Percentiles rank a stretch among this genome's conserved stretches.
phyloP scores from a whole-genome alignment of 495 filamentous ascomycete genomes.

The Apiosordaria backusii region DNA sequence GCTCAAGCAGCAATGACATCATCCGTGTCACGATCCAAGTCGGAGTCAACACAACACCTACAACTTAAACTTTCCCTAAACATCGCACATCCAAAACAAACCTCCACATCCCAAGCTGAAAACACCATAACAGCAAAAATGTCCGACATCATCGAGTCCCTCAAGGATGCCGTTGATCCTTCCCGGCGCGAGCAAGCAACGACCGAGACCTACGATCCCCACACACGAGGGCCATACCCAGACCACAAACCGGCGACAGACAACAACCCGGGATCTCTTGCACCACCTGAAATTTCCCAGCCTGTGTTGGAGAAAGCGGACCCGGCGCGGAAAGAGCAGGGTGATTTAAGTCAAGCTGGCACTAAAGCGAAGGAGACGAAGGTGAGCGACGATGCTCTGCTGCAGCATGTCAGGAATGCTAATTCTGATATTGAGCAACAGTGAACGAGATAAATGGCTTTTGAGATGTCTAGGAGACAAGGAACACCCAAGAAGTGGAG shows the following conservation, averaged over 20 bases:
- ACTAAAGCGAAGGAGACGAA: neutral
- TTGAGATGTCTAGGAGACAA: neutral
- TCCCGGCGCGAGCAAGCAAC: constrained; percentile 28
- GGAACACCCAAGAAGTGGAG: neutral
- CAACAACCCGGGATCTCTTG: constrained; percentile 1
- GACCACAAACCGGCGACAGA: constrained; percentile 9
- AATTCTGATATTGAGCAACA: neutral
- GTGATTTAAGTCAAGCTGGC: constrained; percentile 1
- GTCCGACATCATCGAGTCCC: constrained; percentile 28
- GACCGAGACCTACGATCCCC: constrained; percentile 22
- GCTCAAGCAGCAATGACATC: too few relatives aligned
- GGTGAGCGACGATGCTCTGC: neutral
- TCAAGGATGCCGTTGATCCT: constrained; percentile 29
- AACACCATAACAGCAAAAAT: constrained; percentile 14
- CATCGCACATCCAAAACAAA: constrained; percentile 2
- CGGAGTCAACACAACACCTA: too few relatives aligned
- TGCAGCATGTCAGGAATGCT: neutral
- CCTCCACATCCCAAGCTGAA: neutral
- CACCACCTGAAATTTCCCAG: constrained; percentile 1
- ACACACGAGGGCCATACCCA: constrained; percentile 25
- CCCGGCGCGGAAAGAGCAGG: constrained; percentile 5
- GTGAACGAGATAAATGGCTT: neutral
- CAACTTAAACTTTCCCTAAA: too few relatives aligned
- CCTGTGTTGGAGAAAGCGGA: constrained; percentile 3
- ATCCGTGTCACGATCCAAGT: too few relatives aligned